Percentiles rank a stretch among this genome's conserved stretches.
These are phyloP conservation scores for Cinchona pubescens DNA, from an alignment of 257 asterid species.

Conservation along the genomic window DNA sequence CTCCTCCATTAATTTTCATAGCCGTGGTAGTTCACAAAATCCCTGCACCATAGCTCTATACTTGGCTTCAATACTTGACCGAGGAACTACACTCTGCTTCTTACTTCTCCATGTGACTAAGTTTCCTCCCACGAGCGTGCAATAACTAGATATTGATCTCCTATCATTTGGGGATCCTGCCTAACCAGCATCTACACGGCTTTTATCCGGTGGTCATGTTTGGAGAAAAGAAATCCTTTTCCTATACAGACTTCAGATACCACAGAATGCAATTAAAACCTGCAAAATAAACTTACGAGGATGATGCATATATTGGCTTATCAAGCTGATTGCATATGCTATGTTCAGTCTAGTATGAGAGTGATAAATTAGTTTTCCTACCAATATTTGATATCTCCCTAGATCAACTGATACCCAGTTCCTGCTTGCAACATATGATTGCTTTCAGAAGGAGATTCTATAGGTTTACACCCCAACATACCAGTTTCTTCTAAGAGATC, in stretches of 20 bases:
- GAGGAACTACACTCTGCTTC: too few relatives aligned
- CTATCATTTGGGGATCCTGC: too few relatives aligned
- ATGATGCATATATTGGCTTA: too few relatives aligned
- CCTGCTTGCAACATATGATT: not conserved
- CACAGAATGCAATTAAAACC: not conserved
- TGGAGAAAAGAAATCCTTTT: not conserved
- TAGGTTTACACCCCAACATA: not conserved
- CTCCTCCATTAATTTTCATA: too few relatives aligned
- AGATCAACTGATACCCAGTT: not conserved
- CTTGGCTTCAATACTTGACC: too few relatives aligned
- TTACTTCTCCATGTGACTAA: too few relatives aligned
- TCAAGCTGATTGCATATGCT: not conserved
- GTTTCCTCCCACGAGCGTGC: too few relatives aligned
- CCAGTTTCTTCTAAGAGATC: not conserved
- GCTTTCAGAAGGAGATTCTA: not conserved
- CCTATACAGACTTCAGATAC: not conserved
- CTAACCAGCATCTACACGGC: too few relatives aligned
- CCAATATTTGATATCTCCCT: not conserved
- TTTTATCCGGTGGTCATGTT: not conserved
- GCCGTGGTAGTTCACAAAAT: too few relatives aligned
- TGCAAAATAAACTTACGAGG: too few relatives aligned
- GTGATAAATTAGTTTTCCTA: not conserved
- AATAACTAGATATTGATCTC: too few relatives aligned
- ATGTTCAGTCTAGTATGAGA: not conserved
- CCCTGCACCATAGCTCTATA: too few relatives aligned